Conservation (phyloP, 352 stramenopile species). For the Phytophthora cryptogea region DNA sequence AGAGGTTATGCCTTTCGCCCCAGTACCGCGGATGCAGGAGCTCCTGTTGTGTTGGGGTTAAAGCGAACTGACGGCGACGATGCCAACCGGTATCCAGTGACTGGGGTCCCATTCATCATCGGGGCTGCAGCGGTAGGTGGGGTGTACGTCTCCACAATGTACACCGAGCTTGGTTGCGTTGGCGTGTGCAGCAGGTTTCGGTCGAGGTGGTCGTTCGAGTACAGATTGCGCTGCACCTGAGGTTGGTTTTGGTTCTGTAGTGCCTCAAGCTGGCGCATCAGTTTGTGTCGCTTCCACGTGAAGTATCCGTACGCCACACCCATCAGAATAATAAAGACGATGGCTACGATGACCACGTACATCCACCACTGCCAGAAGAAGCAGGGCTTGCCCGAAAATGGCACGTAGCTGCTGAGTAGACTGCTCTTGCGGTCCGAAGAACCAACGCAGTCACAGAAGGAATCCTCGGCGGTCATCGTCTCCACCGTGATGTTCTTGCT, state of each 20-base stretch:
- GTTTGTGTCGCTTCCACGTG: conserved; percentile 52
- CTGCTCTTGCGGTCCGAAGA: conserved; percentile 59
- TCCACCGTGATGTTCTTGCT: conserved; percentile 70
- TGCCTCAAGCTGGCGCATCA: conserved; percentile 46
- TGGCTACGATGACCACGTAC: conserved; percentile 74
- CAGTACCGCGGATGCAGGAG: conserved; percentile 10
- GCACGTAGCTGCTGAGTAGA: conserved; percentile 63
- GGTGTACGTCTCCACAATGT: conserved; percentile 28
- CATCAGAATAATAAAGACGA: conserved; percentile 62
- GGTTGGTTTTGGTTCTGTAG: conserved; percentile 43
- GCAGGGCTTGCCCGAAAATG: conserved; percentile 70
- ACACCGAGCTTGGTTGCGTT: conserved; percentile 33
- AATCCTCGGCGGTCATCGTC: conserved; percentile 34
- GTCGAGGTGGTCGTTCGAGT: conserved; percentile 38
- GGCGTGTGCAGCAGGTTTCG: conserved; percentile 45
- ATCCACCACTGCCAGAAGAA: conserved; percentile 91
- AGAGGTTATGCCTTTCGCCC: conserved; percentile 19
- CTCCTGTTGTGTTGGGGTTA: conserved; percentile 27
- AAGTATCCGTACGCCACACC: conserved; percentile 53
- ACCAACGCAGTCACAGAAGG: conserved; percentile 73
- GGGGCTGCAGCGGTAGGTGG: conserved; percentile 16
- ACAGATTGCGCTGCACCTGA: conserved; percentile 42
- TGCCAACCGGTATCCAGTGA: conserved; percentile 32
- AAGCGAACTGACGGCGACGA: conserved; percentile 25
- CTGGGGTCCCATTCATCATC: conserved; percentile 21